Conservation (phyloP, 139 green algal genomes). For the Eudorina sp. region DNA sequence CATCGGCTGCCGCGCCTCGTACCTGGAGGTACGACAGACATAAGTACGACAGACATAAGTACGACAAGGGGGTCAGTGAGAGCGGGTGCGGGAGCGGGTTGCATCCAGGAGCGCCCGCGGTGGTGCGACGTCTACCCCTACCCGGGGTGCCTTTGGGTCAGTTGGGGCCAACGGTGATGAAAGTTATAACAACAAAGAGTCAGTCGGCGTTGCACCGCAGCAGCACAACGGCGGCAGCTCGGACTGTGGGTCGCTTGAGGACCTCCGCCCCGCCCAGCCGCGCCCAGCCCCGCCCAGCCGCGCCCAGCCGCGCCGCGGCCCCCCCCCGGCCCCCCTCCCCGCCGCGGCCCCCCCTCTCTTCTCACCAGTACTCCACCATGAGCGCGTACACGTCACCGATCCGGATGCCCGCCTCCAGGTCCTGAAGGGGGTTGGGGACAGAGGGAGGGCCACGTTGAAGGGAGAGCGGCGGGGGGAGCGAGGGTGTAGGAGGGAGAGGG, state of each 20-base stretch:
- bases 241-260: too few relatives aligned
- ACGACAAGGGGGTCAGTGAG: neutral
- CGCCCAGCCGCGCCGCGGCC: neutral
- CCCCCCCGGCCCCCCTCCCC: neutral
- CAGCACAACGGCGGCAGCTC: too few relatives aligned
- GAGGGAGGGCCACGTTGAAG: too few relatives aligned
- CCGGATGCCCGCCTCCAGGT: constrained; percentile 62
- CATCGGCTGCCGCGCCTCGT: constrained; percentile 55
- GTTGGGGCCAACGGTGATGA: neutral
- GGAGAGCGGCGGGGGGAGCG: too few relatives aligned
- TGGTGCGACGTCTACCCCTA: too few relatives aligned
- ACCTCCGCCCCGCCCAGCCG: too few relatives aligned
- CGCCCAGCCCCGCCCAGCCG: too few relatives aligned
- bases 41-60: neutral
- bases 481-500: too few relatives aligned
- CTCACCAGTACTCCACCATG: constrained; percentile 75
- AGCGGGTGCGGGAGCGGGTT: too few relatives aligned
- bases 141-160: too few relatives aligned
- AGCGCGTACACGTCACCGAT: constrained; percentile 71
- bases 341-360: neutral
- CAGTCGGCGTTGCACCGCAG: neutral
- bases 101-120: too few relatives aligned
- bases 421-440: neutral
- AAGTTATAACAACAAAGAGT: neutral
- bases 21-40: constrained; percentile 7